phyloP scores from a whole-genome alignment of 257 asterid genomes.

The Ballota nigra region DNA sequence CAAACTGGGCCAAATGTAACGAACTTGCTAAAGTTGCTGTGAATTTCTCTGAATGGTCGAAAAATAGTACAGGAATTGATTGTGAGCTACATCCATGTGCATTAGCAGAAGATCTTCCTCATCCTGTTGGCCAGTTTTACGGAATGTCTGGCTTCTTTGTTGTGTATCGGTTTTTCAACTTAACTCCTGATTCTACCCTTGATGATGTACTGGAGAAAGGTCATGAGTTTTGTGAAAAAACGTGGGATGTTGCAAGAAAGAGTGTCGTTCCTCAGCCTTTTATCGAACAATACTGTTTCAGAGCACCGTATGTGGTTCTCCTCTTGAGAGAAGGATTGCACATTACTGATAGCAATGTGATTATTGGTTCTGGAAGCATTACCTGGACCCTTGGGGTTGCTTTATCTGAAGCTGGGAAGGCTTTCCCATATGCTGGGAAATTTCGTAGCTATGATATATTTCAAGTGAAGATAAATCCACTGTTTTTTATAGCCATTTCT shows the following conservation, averaged over 20 bases:
- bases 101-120: conserved; percentile 62
- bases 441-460: conserved; percentile 42
- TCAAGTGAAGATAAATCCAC: conserved; percentile 53
- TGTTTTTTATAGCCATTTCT: conserved; percentile 38
- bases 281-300: conserved; percentile 93
- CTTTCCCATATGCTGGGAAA: conserved; percentile 43
- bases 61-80: conserved; percentile 52
- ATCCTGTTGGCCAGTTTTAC: conserved; percentile 75
- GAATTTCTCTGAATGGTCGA: conserved; percentile 83
- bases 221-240: conserved; percentile 61
- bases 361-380: conserved; percentile 86
- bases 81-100: conserved; percentile 89
- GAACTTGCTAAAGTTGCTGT: conserved; percentile 74
- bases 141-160: conserved; percentile 94
- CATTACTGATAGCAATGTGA: conserved; percentile 60
- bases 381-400: conserved; percentile 99
- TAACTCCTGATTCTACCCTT: conserved; percentile 59
- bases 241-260: conserved; percentile 71
- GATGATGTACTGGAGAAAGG: conserved; percentile 78
- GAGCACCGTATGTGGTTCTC: conserved; percentile 80
- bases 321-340: conserved; percentile 92
- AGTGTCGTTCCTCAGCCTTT: conserved; percentile 93
- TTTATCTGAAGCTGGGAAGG: conserved; percentile 84
- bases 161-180: conserved; percentile 73
- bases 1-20: conserved; percentile 85